Evolutionary conservation across 148 eudicot genomes (phyloP).

Genomic region (Rhododendron williamsianum): DNA sequence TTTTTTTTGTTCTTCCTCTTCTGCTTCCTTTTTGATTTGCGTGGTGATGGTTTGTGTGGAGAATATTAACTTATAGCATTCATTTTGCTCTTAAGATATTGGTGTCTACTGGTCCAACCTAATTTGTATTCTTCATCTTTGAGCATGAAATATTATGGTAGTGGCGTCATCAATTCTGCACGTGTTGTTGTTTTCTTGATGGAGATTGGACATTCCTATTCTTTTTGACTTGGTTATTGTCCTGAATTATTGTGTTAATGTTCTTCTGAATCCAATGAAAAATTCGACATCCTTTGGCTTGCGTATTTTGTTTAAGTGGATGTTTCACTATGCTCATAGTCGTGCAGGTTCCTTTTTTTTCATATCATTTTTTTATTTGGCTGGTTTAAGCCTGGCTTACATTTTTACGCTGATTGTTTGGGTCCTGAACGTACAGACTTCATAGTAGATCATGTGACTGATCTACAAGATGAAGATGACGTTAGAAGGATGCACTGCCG

Average conservation of each 20-base stretch:
- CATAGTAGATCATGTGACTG: conserved; percentile 50
- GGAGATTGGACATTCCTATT: neutral
- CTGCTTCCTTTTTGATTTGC: neutral
- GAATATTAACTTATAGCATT: neutral
- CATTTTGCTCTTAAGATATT: neutral
- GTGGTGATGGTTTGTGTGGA: neutral
- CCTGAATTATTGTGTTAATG: neutral
- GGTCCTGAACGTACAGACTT: conserved; percentile 47
- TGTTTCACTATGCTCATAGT: neutral
- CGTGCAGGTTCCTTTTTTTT: neutral
- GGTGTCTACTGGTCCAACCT: neutral
- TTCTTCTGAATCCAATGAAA: neutral
- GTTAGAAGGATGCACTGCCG: conserved; percentile 52
- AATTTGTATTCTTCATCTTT: neutral
- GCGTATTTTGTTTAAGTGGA: neutral
- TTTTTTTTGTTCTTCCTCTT: neutral
- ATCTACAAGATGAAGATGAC: conserved; percentile 58
- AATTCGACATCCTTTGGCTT: neutral
- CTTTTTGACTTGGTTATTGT: neutral
- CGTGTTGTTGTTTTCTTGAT: neutral
- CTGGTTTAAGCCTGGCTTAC: neutral
- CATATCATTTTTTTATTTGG: neutral
- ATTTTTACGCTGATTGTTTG: neutral
- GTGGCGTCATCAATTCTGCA: neutral
- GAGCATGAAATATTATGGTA: neutral